A percentile compares a stretch with the other conserved stretches of the same genome.
phyloP scores from a whole-genome alignment of 768 basidiomycete genomes.

The Lactarius hengduanensis region DNA sequence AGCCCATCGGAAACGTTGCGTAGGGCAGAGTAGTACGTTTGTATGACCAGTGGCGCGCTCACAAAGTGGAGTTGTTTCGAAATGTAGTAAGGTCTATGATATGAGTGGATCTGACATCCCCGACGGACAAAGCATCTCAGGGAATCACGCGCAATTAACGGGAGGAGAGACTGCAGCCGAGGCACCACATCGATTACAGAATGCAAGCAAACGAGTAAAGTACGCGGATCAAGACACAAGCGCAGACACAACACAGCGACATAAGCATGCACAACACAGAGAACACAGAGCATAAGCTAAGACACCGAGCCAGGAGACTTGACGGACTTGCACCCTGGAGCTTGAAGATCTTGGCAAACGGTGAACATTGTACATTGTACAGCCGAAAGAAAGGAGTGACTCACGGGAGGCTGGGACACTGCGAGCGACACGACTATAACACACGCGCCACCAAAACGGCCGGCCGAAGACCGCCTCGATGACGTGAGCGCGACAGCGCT shows the following conservation, averaged over 20 bases:
- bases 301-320: background rate
- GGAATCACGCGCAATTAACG: background rate
- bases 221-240: background rate
- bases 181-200: slow-evolving; percentile 4
- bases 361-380: background rate
- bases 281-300: background rate
- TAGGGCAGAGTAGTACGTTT: background rate
- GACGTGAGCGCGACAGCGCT: slow-evolving; percentile 16
- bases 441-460: slow-evolving; percentile 8
- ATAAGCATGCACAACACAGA: slow-evolving; percentile 2
- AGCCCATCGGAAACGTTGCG: background rate
- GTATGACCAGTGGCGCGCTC: background rate
- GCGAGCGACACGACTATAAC: slow-evolving; percentile 12
- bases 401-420: slow-evolving; percentile 9
- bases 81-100: background rate
- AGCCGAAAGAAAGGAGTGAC: background rate
- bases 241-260: background rate
- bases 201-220: background rate
- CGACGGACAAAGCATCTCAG: background rate
- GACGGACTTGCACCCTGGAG: slow-evolving; percentile 12
- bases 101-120: background rate
- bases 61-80: background rate
- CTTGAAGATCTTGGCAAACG: slow-evolving; percentile 1
- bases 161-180: background rate
- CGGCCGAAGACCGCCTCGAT: slow-evolving; percentile 14